Evolutionary conservation across 306 rosid genomes (phyloP), one percentile per base, ranked within the genome.

Genomic region (Spatholobus suberectus): DNA sequence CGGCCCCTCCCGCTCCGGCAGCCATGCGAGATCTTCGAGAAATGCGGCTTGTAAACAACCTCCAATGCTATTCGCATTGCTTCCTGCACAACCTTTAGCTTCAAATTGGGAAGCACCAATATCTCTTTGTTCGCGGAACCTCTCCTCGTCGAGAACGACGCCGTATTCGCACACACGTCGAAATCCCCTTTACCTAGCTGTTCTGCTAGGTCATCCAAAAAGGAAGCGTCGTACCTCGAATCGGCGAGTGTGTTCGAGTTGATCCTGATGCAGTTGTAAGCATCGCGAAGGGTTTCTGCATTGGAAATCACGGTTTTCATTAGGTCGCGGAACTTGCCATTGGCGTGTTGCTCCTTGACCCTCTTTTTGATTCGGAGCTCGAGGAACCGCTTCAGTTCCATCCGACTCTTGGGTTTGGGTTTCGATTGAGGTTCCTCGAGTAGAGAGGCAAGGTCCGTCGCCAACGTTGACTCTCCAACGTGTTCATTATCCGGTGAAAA

Each of bases 1-100:
- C 88, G 88, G n/a, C 97, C 98, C 80, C 92, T 86, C n/a, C 98
- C 97, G 51, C 95, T 95, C 55, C 97, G 89, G 62, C 93, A 89
- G 7, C 98, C 98, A 44, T 95, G 98, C 20, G 98, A 95, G 15
- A 95, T 88, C 83, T 89, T 93, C 54, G 93, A 95, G 67, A 95
- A 93, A 59, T 90, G 75, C 15, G 98, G 97, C 83, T 78, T 90
- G 85, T 88, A 95, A 82, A 93, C 89, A 73, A 91, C 93, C 83
- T 95, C 98, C 79, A 95, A 74, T 26, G 86, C 92, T 51, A 95
- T 81, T 83, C 97, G 91, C 70, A 95, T 87, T 17, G 97, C 95
- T 75, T 95, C 98, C 85, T 91, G 97, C 54, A 95, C 85, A 73
- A 93, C 88, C 83, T 77, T 91, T 81, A 95, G 81, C 79, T 84